These are phyloP conservation scores for Aspergillus phoenicis DNA, from an alignment of 2,329 filamentous ascomycete species.

Conservation along the genomic window DNA sequence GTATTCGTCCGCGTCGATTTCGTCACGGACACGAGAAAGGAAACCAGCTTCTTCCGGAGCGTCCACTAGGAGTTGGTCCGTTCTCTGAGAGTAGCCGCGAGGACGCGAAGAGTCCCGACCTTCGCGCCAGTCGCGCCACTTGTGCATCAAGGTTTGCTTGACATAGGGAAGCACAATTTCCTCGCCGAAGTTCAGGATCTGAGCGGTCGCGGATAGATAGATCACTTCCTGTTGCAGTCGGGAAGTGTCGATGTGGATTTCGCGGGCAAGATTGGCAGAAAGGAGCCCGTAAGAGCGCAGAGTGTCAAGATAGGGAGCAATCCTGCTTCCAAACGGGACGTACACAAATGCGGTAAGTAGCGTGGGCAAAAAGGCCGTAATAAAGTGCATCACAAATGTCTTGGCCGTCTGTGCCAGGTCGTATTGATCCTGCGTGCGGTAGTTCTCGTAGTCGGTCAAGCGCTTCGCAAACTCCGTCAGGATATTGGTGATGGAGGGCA, in stretches of 20 bases:
- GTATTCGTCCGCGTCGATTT: conserved; percentile 80
- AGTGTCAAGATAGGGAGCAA: conserved; percentile 83
- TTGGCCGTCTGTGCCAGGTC: conserved; percentile 85
- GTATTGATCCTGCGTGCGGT: conserved; percentile 82
- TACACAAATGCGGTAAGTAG: conserved; percentile 93
- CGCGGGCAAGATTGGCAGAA: conserved; percentile 47
- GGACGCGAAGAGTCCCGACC: conserved; percentile 36
- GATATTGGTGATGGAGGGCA: conserved; percentile 75
- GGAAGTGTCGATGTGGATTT: conserved; percentile 79
- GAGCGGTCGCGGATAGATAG: conserved; percentile 92
- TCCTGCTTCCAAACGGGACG: conserved; percentile 81
- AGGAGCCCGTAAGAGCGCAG: conserved; percentile 63
- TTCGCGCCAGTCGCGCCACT: conserved; percentile 56
- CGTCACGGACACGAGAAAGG: conserved; percentile 75
- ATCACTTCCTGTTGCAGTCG: conserved; percentile 89
- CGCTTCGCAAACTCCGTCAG: conserved; percentile 75
- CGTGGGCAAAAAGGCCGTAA: conserved; percentile 91
- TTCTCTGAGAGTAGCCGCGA: conserved; percentile 37
- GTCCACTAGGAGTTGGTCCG: conserved; percentile 61
- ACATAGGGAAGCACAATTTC: conserved; percentile 84
- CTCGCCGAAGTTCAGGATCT: conserved; percentile 82
- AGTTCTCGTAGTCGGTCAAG: conserved; percentile 85
- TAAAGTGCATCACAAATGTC: conserved; percentile 94
- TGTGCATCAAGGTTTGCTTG: conserved; percentile 75
- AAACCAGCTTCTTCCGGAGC: conserved; percentile 77